A percentile compares a stretch with the other conserved stretches of the same genome.
phyloP scores from a whole-genome alignment of 2,329 filamentous ascomycete genomes.

The Davidsoniella eucalypti region DNA sequence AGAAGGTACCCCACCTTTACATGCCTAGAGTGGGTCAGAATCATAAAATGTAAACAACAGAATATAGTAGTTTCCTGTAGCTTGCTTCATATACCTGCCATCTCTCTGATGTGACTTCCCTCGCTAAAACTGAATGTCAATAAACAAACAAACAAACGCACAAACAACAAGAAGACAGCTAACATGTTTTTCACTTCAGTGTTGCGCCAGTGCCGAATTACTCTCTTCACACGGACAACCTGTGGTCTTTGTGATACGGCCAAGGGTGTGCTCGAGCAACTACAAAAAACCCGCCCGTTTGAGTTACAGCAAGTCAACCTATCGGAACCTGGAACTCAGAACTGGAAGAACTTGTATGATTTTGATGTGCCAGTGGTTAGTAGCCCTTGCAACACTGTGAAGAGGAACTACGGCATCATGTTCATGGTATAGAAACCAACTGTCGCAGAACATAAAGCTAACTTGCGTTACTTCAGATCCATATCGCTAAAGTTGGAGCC shows the following conservation, averaged over 20 bases:
- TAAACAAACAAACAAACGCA: not conserved
- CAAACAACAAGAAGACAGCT: not conserved
- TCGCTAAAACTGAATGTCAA: not conserved
- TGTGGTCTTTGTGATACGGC: conserved; percentile 57
- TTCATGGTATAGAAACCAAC: not conserved
- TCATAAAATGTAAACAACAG: not conserved
- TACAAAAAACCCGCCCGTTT: conserved; percentile 37
- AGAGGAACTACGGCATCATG: not conserved
- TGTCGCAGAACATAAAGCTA: not conserved
- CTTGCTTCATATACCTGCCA: too few relatives aligned
- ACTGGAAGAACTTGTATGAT: conserved; percentile 60
- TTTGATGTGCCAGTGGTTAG: conserved; percentile 68
- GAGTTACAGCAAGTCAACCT: conserved; percentile 55
- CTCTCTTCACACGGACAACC: conserved; percentile 55
- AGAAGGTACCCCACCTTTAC: not conserved
- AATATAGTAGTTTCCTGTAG: not conserved
- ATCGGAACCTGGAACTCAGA: conserved; percentile 41
- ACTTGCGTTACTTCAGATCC: conserved; percentile 28
- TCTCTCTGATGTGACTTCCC: not conserved
- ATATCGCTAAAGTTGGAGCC: conserved; percentile 40
- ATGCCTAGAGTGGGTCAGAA: not conserved
- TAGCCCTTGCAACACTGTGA: conserved; percentile 4
- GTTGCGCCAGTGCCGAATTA: conserved; percentile 46
- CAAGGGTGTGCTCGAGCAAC: conserved; percentile 43
- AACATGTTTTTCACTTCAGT: conserved; percentile 35